A percentile compares a stretch with the other conserved stretches of the same genome.
phyloP scores from a whole-genome alignment of 106 monocot species.

The Dendrobium catenatum region DNA sequence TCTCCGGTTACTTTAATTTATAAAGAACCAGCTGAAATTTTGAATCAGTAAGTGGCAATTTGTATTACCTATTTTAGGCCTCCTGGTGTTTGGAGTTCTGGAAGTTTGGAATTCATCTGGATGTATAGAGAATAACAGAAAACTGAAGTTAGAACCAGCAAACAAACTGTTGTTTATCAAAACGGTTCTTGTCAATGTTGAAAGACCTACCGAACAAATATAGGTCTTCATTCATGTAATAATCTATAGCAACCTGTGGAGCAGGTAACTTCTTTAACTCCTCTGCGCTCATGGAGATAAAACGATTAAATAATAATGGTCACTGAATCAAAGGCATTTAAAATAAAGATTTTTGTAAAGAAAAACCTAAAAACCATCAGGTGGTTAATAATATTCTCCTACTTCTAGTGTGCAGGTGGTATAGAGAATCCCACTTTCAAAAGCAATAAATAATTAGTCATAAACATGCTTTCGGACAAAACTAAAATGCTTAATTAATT shows the following conservation, averaged over 20 bases:
- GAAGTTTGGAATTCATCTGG: conserved; percentile 96
- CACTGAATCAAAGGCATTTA: no score
- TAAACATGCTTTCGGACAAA: no score
- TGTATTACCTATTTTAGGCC: conserved; percentile 72
- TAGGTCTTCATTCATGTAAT: conserved; percentile 86
- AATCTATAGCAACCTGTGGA: conserved; percentile 69
- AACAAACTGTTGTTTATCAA: neutral
- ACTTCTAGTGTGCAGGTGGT: no score
- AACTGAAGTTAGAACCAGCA: neutral
- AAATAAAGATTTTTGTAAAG: no score
- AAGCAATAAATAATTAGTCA: no score
- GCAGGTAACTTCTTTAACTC: conserved; percentile 82
- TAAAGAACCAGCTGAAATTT: neutral
- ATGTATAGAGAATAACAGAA: conserved; percentile 5
- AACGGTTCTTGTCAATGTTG: neutral
- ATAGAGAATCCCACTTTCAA: no score
- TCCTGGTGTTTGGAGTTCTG: conserved; percentile 68
- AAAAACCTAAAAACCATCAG: no score
- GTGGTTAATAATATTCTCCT: no score
- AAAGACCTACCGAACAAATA: conserved; percentile 77
- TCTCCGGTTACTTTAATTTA: neutral
- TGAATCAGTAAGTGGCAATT: neutral
- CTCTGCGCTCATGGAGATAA: conserved; percentile 39
- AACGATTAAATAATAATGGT: no score
- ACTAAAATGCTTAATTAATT: no score